Percentiles rank a stretch among this genome's conserved stretches.
Conservation (phyloP, 495 filamentous ascomycete species). For the Penicillium antarcticum region DNA sequence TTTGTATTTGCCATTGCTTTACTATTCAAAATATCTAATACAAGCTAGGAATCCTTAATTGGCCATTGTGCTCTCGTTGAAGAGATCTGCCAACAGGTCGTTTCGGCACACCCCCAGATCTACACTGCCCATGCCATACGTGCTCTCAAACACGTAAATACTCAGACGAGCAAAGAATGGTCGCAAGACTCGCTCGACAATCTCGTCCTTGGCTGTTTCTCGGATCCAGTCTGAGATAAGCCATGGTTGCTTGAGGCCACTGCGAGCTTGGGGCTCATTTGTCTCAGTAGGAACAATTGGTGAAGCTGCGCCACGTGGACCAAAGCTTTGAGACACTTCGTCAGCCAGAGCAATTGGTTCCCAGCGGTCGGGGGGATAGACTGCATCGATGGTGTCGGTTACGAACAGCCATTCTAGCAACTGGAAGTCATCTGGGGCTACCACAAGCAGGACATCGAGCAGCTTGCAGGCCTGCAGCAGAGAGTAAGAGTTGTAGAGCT, state of each 20-base stretch:
- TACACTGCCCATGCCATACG: conserved; percentile 74
- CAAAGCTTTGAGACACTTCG: conserved; percentile 77
- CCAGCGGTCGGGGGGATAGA: conserved; percentile 76
- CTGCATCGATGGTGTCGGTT: conserved; percentile 93
- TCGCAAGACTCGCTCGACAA: conserved; percentile 70
- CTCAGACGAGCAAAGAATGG: conserved; percentile 91
- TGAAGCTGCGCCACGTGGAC: conserved; percentile 41
- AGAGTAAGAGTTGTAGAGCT: conserved; percentile 69
- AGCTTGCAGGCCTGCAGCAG: conserved; percentile 91
- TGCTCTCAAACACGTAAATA: conserved; percentile 87
- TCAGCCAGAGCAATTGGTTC: conserved; percentile 78
- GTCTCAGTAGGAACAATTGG: conserved; percentile 28
- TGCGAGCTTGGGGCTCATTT: conserved; percentile 29
- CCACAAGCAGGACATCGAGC: conserved; percentile 77
- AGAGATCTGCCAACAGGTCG: conserved; percentile 73
- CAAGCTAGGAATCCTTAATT: conserved; percentile 17
- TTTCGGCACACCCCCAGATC: conserved; percentile 68
- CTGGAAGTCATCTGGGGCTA: conserved; percentile 93
- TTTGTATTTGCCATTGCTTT: conserved; percentile 1
- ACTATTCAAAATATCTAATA: neutral
- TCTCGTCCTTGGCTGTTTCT: conserved; percentile 60
- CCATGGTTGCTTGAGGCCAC: conserved; percentile 33
- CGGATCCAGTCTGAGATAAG: conserved; percentile 45
- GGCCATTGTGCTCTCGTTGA: conserved; percentile 66
- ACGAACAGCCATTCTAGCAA: conserved; percentile 95